Evolutionary conservation across 2,329 filamentous ascomycete species (phyloP).

Genomic region (Beauveria sp.): DNA sequence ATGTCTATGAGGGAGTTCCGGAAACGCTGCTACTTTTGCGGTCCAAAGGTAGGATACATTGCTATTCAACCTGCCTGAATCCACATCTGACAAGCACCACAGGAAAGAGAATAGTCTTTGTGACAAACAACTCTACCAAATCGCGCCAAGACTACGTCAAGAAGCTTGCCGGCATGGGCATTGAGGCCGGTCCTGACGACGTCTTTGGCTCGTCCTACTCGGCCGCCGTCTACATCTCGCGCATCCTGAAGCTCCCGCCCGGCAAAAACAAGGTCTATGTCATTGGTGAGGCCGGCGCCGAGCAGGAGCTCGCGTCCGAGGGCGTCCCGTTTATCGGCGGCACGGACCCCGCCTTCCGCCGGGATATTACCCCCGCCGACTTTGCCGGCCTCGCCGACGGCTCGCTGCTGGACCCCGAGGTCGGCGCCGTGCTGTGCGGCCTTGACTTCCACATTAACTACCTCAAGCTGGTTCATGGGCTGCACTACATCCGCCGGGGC

Average conservation of each 20-base stretch:
- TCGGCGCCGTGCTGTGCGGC: conserved; percentile 81
- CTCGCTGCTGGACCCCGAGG: conserved; percentile 72
- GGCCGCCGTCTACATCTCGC: conserved; percentile 88
- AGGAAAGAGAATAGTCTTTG: conserved; percentile 87
- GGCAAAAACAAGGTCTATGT: conserved; percentile 92
- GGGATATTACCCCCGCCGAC: conserved; percentile 74
- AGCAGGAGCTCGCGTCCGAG: conserved; percentile 77
- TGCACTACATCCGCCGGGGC: conserved; percentile 76
- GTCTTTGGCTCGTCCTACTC: conserved; percentile 96
- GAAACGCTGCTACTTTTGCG: conserved; percentile 81
- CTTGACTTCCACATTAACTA: conserved; percentile 96
- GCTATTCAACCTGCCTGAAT: not conserved
- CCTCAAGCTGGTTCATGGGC: conserved; percentile 76
- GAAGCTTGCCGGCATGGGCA: conserved; percentile 76
- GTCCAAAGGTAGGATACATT: conserved; percentile 54
- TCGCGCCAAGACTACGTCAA: conserved; percentile 87
- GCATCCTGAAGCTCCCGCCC: conserved; percentile 72
- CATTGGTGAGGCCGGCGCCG: conserved; percentile 83
- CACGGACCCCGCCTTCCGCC: conserved; percentile 69
- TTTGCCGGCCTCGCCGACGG: conserved; percentile 71
- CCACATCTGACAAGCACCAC: not conserved
- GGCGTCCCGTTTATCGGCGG: conserved; percentile 76
- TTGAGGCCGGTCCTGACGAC: conserved; percentile 75
- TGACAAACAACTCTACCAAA: conserved; percentile 98
- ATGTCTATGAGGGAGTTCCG: conserved; percentile 71